These are phyloP conservation scores for Chrysoporthe puriensis DNA, from an alignment of 2,329 filamentous ascomycete species.

Conservation along the genomic window DNA sequence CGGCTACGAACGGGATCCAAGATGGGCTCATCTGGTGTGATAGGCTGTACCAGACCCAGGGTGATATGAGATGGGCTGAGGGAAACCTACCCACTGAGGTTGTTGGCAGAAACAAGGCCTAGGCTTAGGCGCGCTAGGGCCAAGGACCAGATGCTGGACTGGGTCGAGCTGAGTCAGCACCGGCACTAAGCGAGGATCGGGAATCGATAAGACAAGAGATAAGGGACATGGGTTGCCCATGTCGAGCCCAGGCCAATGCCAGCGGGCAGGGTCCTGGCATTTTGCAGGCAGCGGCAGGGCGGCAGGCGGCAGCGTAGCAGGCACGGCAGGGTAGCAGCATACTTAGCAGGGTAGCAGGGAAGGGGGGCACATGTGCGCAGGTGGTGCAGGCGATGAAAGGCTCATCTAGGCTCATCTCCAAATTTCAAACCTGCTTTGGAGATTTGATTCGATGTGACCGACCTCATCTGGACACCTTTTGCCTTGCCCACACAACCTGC, in stretches of 20 bases:
- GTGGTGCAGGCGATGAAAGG: not conserved
- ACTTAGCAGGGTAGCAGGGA: not conserved
- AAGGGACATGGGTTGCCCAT: not conserved
- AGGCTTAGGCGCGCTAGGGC: no score
- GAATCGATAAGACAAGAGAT: not conserved
- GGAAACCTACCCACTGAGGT: no score
- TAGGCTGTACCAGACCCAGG: no score
- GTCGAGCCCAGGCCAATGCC: not conserved
- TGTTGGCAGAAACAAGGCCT: not conserved
- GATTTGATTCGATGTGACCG: conserved; percentile 10
- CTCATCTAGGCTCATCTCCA: conserved; percentile 8
- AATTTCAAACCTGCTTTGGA: conserved; percentile 12
- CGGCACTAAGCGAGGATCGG: not conserved
- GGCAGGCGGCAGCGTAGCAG: not conserved
- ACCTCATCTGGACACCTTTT: conserved; percentile 11
- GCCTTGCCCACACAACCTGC: conserved; percentile 2
- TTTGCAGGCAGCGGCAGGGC: not conserved
- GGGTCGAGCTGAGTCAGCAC: not conserved
- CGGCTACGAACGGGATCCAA: no score
- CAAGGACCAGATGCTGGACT: no score
- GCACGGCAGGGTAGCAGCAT: not conserved
- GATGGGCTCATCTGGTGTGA: no score
- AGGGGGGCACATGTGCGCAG: not conserved
- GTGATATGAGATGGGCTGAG: no score
- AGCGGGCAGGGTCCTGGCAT: not conserved